Percentiles rank a stretch among this genome's conserved stretches.
These are phyloP conservation scores for Umbelopsis sp. DNA, from an alignment of 192 early-diverging fungal species.

Conservation along the genomic window DNA sequence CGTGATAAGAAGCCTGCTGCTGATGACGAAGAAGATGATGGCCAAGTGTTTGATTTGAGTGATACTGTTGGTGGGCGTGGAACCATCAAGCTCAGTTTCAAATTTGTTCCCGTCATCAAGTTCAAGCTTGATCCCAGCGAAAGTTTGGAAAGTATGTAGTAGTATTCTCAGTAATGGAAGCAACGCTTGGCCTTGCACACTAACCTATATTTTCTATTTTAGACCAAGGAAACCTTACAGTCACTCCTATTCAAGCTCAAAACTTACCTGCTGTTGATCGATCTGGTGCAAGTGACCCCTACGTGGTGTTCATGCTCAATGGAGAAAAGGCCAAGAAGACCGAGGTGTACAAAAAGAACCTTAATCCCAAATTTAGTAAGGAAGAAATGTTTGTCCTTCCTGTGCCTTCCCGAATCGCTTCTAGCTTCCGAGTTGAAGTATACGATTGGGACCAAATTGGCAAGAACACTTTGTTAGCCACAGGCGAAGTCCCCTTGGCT, in stretches of 20 bases:
- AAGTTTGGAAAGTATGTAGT: constrained; percentile 52
- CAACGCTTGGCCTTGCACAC: neutral
- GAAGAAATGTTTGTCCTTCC: constrained; percentile 66
- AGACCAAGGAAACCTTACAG: constrained; percentile 68
- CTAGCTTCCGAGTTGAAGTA: constrained; percentile 63
- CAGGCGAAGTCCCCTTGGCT: constrained; percentile 51
- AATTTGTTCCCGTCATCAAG: constrained; percentile 47
- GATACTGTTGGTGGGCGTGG: constrained; percentile 30
- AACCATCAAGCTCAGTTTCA: constrained; percentile 43
- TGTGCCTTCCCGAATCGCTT: constrained; percentile 55
- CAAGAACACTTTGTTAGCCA: constrained; percentile 62
- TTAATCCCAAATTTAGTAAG: constrained; percentile 65
- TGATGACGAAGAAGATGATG: constrained; percentile 15
- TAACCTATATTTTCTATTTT: neutral
- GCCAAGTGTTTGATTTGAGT: constrained; percentile 18
- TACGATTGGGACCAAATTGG: constrained; percentile 84
- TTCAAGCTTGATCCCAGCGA: constrained; percentile 51
- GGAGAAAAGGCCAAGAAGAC: constrained; percentile 72
- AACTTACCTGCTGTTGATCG: constrained; percentile 73
- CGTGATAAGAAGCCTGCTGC: constrained; percentile 1
- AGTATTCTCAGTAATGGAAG: neutral
- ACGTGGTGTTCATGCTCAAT: constrained; percentile 64
- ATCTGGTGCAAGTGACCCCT: constrained; percentile 75
- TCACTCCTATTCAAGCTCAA: constrained; percentile 59
- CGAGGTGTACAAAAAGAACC: constrained; percentile 70